Percentiles rank a stretch among this genome's conserved stretches.
phyloP scores from a whole-genome alignment of 1,284 basidiomycete genomes.

The Blastosporella zonata region DNA sequence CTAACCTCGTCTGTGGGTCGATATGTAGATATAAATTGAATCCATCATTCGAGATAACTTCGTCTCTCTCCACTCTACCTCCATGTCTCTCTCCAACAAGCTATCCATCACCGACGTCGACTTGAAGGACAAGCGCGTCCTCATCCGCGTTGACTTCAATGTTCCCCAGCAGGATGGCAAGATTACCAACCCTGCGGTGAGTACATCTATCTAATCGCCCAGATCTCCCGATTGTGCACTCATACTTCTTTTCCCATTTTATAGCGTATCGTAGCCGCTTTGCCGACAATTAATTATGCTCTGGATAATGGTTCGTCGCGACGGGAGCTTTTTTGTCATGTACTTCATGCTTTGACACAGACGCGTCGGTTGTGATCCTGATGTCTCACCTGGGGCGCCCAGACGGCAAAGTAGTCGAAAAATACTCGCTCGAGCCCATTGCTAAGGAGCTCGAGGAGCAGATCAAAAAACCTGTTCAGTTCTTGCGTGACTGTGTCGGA shows the following conservation, averaged over 20 bases:
- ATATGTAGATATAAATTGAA: constrained; percentile 8
- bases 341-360: constrained; percentile 38
- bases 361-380: constrained; percentile 83
- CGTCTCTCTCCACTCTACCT: constrained; percentile 24
- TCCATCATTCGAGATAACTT: constrained; percentile 2
- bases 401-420: constrained; percentile 86
- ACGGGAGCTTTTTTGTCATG: constrained; percentile 4
- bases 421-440: constrained; percentile 92
- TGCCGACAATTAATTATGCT: constrained; percentile 96
- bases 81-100: constrained; percentile 96
- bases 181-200: constrained; percentile 95
- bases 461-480: constrained; percentile 72
- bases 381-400: constrained; percentile 99
- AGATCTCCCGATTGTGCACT: constrained; percentile 14
- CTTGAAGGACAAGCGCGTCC: constrained; percentile 88
- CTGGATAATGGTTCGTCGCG: constrained; percentile 74
- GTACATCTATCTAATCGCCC: constrained; percentile 32
- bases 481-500: constrained; percentile 88
- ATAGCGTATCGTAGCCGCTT: constrained; percentile 93
- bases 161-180: constrained; percentile 87
- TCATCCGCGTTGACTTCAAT: constrained; percentile 99
- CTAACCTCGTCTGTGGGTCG: constrained; percentile 22
- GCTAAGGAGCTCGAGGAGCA: constrained; percentile 72
- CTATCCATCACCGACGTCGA: constrained; percentile 90
- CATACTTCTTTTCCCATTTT: constrained; percentile 7